A percentile compares a stretch with the other conserved stretches of the same genome.
phyloP scores from a whole-genome alignment of 441 rosid genomes.

The Aleurites moluccanus region DNA sequence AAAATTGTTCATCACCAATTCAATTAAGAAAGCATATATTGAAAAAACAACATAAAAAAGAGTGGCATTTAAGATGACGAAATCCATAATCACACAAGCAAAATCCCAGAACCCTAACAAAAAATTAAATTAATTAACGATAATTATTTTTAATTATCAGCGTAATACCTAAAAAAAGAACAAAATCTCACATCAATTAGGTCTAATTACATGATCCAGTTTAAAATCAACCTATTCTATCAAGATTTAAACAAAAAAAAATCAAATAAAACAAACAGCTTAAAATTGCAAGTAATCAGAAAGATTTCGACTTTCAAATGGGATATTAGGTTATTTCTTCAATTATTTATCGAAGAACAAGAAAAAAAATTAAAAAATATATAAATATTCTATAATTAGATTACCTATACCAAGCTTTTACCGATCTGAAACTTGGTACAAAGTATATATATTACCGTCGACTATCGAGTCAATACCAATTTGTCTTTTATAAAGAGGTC shows the following conservation, averaged over 20 bases:
- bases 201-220: neutral
- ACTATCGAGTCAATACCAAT: neutral
- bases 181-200: neutral
- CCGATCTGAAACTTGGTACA: slow-evolving; percentile 6
- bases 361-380: neutral
- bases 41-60: neutral
- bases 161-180: neutral
- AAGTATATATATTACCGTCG: neutral
- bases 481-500: slow-evolving; percentile 1
- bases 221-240: neutral
- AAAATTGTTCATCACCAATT: neutral
- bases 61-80: neutral
- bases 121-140: neutral
- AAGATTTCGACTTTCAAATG: neutral
- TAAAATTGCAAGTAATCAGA: neutral
- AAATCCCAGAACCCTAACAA: neutral
- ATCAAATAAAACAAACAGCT: neutral
- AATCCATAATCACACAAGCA: neutral
- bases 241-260: neutral
- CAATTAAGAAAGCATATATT: neutral
- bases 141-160: neutral
- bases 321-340: neutral
- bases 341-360: neutral
- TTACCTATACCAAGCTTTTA: neutral
- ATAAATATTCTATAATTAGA: neutral